Evolutionary conservation across 179 eudicot species (phyloP).

Genomic region (Camellia oleifera): DNA sequence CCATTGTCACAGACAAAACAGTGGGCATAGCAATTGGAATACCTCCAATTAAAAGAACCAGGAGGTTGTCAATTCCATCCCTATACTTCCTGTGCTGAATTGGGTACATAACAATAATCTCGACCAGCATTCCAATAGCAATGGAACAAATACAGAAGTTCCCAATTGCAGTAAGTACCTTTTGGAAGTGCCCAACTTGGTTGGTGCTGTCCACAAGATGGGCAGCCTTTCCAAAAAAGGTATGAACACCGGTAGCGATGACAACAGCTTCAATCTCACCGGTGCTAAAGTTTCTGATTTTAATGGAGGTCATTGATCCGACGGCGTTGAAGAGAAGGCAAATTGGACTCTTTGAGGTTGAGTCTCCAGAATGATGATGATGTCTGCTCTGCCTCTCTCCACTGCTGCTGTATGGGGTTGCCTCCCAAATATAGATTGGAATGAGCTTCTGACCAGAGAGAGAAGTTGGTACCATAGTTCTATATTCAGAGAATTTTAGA

Average conservation of each 20-base stretch:
- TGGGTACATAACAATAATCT: constrained; percentile 85
- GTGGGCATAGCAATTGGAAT: constrained; percentile 98
- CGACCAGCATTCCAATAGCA: constrained; percentile 81
- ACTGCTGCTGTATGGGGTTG: too few species aligned
- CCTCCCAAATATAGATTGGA: too few species aligned
- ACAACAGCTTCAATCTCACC: constrained; percentile 92
- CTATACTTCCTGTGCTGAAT: constrained; percentile 77
- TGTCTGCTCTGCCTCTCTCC: too few species aligned
- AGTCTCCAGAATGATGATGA: too few species aligned
- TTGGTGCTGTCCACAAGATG: constrained; percentile 96
- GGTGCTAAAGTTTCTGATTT: too few species aligned
- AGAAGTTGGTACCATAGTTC: too few species aligned
- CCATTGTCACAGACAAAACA: constrained; percentile 91
- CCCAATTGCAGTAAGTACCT: constrained; percentile 83
- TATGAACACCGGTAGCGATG: constrained; percentile 93
- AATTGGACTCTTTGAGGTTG: too few species aligned
- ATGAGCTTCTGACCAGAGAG: too few species aligned
- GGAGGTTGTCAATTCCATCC: constrained; percentile 78
- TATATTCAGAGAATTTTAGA: too few species aligned
- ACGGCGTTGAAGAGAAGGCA: too few species aligned
- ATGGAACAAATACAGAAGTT: constrained; percentile 96
- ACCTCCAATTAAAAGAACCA: constrained; percentile 93
- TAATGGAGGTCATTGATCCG: too few species aligned
- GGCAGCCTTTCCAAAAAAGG: constrained; percentile 96
- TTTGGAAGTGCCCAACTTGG: constrained; percentile 92